Conservation (phyloP, 192 early-diverging fungal species). For the Borealophlyctis nickersoniae region DNA sequence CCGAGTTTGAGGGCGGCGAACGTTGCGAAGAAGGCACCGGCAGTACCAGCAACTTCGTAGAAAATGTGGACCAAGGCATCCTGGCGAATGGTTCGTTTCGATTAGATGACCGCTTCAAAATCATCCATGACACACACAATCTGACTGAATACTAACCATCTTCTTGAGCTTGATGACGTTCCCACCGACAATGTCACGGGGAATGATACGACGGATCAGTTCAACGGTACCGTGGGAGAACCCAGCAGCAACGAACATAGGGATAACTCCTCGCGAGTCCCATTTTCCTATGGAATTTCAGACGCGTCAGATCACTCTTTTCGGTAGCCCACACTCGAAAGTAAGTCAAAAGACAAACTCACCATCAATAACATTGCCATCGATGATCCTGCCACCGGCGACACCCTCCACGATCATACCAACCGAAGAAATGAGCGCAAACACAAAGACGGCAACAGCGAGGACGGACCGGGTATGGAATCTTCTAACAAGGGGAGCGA, state of each 20-base stretch:
- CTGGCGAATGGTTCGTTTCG: too few species aligned
- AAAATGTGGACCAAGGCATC: constrained; percentile 56
- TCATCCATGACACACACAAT: too few species aligned
- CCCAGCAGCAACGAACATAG: constrained; percentile 49
- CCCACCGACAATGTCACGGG: constrained; percentile 59
- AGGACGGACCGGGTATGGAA: constrained; percentile 42
- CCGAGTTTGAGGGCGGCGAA: constrained; percentile 41
- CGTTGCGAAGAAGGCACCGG: constrained; percentile 51
- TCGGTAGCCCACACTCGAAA: too few species aligned
- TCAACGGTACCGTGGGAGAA: constrained; percentile 56
- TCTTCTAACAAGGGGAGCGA: constrained; percentile 47
- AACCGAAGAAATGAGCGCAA: constrained; percentile 42
- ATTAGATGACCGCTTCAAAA: too few species aligned
- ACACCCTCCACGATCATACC: constrained; percentile 52
- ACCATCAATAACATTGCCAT: constrained; percentile 24
- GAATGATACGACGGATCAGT: constrained; percentile 59
- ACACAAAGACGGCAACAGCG: constrained; percentile 38
- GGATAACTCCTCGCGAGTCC: constrained; percentile 36
- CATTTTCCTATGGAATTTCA: too few species aligned
- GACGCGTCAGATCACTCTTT: too few species aligned
- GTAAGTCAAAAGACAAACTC: too few species aligned
- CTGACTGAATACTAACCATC: too few species aligned
- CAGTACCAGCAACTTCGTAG: constrained; percentile 59
- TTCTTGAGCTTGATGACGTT: constrained; percentile 56
- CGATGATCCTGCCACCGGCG: constrained; percentile 42